Conservation (phyloP, 2,329 filamentous ascomycete genomes). For the Parafenestella ontariensis region DNA sequence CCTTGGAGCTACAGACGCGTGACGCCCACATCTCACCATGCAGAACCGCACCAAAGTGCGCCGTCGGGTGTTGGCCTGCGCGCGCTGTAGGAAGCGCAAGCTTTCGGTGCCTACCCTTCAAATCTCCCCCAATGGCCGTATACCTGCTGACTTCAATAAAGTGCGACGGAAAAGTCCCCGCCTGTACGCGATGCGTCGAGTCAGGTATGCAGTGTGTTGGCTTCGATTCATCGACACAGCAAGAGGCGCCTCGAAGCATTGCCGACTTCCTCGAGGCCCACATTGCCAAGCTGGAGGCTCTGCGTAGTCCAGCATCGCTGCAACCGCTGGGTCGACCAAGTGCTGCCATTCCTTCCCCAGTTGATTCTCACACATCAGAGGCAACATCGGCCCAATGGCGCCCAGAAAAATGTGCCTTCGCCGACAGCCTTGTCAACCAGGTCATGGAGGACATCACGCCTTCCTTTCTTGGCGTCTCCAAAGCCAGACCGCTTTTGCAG, state of each 20-base stretch:
- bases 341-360: conserved; percentile 33
- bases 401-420: conserved; percentile 36
- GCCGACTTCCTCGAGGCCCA: conserved; percentile 44
- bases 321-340: conserved; percentile 20
- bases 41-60: conserved; percentile 45
- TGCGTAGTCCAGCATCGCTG: conserved; percentile 21
- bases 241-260: conserved; percentile 42
- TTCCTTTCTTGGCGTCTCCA: conserved; percentile 45
- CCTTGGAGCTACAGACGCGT: conserved; percentile 17
- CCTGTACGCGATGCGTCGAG: conserved; percentile 43
- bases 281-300: conserved; percentile 36
- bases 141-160: conserved; percentile 27
- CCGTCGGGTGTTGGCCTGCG: conserved; percentile 45
- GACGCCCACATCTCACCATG: conserved; percentile 28
- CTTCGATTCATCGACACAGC: conserved; percentile 45
- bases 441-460: conserved; percentile 47
- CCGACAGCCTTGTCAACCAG: conserved; percentile 41
- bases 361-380: conserved; percentile 34
- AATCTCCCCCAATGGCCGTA: conserved; percentile 11
- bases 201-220: conserved; percentile 42
- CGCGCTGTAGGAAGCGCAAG: conserved; percentile 45
- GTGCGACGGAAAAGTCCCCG: conserved; percentile 47
- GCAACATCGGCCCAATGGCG: conserved; percentile 14
- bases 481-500: conserved; percentile 39
- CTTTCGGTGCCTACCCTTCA: conserved; percentile 36